Conservation (phyloP, 73 alveolate genomes). For the Tetrahymena borealis region DNA sequence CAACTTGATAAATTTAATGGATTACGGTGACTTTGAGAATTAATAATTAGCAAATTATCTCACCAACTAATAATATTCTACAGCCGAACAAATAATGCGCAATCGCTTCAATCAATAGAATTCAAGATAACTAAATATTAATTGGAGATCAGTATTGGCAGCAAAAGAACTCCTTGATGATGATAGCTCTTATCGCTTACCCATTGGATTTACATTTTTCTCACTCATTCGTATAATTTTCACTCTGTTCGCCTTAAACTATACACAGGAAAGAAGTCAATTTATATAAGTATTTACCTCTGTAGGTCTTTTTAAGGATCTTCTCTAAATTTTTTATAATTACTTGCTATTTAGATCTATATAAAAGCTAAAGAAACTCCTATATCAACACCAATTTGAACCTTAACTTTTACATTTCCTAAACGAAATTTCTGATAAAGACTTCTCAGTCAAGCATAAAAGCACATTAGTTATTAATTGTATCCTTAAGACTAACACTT, state of each 20-base stretch:
- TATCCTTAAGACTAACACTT: neutral
- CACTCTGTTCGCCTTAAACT: neutral
- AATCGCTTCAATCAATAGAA: neutral
- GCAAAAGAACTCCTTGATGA: neutral
- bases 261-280: neutral
- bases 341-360: neutral
- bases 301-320: neutral
- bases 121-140: neutral
- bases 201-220: neutral
- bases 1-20: too few species aligned
- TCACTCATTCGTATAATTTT: neutral
- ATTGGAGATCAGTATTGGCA: neutral
- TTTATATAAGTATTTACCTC: neutral
- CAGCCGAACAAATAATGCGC: neutral
- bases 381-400: neutral
- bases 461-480: neutral
- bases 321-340: neutral
- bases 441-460: neutral
- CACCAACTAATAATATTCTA: neutral
- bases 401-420: neutral
- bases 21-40: neutral
- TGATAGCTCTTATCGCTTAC: neutral
- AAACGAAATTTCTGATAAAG: neutral
- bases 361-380: neutral
- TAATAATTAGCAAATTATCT: neutral